Evolutionary conservation across 306 rosid species (phyloP).

Genomic region (Fragaria vesca): DNA sequence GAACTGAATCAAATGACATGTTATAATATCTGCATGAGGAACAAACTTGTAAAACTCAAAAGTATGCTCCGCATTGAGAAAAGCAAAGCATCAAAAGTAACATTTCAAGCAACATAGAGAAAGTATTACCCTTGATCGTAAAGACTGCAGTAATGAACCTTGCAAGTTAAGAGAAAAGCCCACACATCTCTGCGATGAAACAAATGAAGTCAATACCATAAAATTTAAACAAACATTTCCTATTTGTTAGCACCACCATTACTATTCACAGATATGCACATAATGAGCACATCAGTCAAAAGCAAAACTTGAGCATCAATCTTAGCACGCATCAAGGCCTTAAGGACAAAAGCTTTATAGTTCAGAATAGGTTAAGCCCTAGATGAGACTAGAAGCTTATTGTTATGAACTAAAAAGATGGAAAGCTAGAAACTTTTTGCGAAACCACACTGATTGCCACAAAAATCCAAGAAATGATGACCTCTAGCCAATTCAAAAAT

Average conservation of each 20-base stretch:
- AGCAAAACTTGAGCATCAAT: conserved; percentile 1
- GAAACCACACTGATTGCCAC: background rate
- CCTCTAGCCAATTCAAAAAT: background rate
- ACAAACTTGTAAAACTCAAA: conserved; percentile 5
- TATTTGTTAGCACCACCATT: conserved; percentile 21
- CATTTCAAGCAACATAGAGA: conserved; percentile 1
- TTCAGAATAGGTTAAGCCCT: conserved; percentile 12
- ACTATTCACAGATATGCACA: conserved; percentile 20
- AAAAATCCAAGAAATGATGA: background rate
- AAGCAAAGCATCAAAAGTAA: background rate
- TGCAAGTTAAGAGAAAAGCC: conserved; percentile 88
- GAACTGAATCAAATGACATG: background rate
- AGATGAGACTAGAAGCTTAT: background rate
- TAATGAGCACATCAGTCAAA: background rate
- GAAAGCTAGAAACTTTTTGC: background rate
- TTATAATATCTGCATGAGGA: conserved; percentile 8
- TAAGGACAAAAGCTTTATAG: background rate
- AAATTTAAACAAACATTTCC: conserved; percentile 12
- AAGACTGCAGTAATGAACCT: conserved; percentile 86
- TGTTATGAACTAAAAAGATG: background rate
- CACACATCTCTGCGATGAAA: conserved; percentile 82
- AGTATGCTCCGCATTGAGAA: background rate
- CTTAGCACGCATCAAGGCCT: conserved; percentile 4
- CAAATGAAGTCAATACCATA: conserved; percentile 30
- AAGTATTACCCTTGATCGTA: conserved; percentile 92